Evolutionary conservation across 2,329 filamentous ascomycete species (phyloP), one percentile per base, ranked within the genome.

Genomic region (Aspergillus pseudoviridinutans): DNA sequence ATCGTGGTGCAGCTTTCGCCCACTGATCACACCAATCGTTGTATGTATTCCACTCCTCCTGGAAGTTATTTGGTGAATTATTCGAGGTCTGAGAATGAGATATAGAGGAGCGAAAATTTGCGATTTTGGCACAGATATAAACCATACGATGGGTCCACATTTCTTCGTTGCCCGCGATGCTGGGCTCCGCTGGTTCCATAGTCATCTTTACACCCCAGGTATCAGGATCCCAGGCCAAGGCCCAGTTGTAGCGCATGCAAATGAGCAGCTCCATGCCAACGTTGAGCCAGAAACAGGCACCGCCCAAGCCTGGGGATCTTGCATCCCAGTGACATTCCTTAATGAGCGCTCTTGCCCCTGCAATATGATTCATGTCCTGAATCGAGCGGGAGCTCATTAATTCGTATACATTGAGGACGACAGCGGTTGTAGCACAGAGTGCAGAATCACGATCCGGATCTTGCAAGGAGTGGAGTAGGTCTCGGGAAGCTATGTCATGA

Each of bases 221-320:
- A 65, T 96, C 91, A 0, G 92, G 92, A 54, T 96, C 87, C 91
- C 92, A 96, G 0, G 90, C 87, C 12, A 91, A 85, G 63, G 87
- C 84, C 89, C 90, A 96, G 70, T 93, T 92, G 74, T 91, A 91
- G 63, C 91, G 88, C 17, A 97, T 79, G 71, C 92, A 96, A 61
- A 86, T 91, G 28, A 97, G 79, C n/a, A 97, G 80, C 71, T 97
- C 93, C 82, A 96, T 89, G 17, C 88, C 89, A 17, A 96, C 87
- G 66, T 95, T 96, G 41, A 97, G 80, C 92, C 93, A 97, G 76
- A 97, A 97, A 72, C 92, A 97, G 1, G 92, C 91, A 0, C 87
- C 85, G 0, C 91, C 92, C 22, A 96, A 85, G 0, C 92, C 92
- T 1, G 82, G 83, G 38, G 89, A 89, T 60, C 81, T 85, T 0